These are phyloP conservation scores for Silene vulgaris DNA, from an alignment of 179 eudicot genomes.

Conservation along the genomic window DNA sequence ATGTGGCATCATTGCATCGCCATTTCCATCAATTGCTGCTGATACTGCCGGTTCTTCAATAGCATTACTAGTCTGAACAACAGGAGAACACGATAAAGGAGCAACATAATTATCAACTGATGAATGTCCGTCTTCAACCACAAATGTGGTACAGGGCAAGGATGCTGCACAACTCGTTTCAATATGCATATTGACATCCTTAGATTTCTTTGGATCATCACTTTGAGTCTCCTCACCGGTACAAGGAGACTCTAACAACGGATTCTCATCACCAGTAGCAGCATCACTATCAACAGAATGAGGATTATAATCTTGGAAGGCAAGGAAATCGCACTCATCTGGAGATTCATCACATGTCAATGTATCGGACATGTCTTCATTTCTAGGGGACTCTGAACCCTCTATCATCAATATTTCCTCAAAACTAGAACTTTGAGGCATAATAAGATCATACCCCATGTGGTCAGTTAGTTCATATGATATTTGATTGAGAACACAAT, in stretches of 20 bases:
- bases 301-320: slow-evolving; percentile 9
- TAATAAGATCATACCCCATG: slow-evolving; percentile 23
- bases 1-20: slow-evolving; percentile 25
- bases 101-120: slow-evolving; percentile 14
- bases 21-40: slow-evolving; percentile 20
- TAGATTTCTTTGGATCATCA: not conserved
- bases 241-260: not conserved
- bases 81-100: slow-evolving; percentile 14
- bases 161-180: slow-evolving; percentile 22
- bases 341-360: slow-evolving; percentile 30
- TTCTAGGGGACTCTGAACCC: slow-evolving; percentile 24
- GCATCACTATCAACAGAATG: slow-evolving; percentile 19
- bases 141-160: slow-evolving; percentile 21
- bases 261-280: slow-evolving; percentile 13
- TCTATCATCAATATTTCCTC: slow-evolving; percentile 13
- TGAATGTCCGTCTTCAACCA: slow-evolving; percentile 24
- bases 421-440: slow-evolving; percentile 16
- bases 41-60: slow-evolving; percentile 20
- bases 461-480: slow-evolving; percentile 36
- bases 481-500: slow-evolving; percentile 35
- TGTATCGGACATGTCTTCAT: slow-evolving; percentile 21
- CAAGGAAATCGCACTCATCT: slow-evolving; percentile 20
- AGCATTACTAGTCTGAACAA: slow-evolving; percentile 18
- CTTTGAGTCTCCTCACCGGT: not conserved
- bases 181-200: slow-evolving; percentile 9